phyloP scores from a whole-genome alignment of 805 yeast species.

The Metschnikowia baotianmanensis region DNA sequence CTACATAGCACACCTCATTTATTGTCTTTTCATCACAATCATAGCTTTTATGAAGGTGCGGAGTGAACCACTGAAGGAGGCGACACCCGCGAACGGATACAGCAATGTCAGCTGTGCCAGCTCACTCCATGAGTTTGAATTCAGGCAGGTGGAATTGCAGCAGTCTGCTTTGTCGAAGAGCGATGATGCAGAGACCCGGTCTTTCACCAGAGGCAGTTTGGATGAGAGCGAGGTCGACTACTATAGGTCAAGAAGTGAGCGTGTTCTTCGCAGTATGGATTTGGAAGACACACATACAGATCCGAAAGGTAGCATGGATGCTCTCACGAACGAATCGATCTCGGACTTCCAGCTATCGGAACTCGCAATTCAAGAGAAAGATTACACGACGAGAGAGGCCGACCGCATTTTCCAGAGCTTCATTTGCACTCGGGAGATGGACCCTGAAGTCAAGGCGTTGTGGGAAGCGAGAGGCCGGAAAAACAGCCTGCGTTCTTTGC shows the following conservation, averaged over 20 bases:
- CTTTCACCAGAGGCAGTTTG: constrained; percentile 7
- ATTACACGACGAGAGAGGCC: constrained; percentile 61
- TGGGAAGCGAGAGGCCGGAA: constrained; percentile 47
- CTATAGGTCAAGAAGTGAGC: constrained; percentile 16
- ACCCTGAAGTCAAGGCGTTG: constrained; percentile 49
- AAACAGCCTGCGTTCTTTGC: constrained; percentile 2
- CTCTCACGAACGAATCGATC: constrained; percentile 5
- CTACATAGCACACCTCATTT: constrained; percentile 29
- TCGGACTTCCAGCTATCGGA: constrained; percentile 6
- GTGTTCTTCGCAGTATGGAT: constrained; percentile 8
- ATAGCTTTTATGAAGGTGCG: constrained; percentile 20
- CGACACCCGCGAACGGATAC: neutral
- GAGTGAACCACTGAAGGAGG: neutral
- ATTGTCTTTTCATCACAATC: constrained; percentile 29
- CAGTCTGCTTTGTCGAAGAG: neutral
- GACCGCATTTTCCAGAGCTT: constrained; percentile 49
- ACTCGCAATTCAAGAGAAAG: constrained; percentile 28
- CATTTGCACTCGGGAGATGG: constrained; percentile 41
- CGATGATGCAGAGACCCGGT: neutral
- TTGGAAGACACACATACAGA: neutral
- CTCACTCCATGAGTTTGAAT: constrained; percentile 8
- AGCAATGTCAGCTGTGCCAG: neutral
- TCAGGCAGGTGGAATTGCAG: constrained; percentile 11
- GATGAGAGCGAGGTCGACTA: constrained; percentile 17
- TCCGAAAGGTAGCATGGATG: neutral